Base-by-base conservation (phyloP, 345 rosid species). In the Eucalyptus erythrocorys region DNA sequence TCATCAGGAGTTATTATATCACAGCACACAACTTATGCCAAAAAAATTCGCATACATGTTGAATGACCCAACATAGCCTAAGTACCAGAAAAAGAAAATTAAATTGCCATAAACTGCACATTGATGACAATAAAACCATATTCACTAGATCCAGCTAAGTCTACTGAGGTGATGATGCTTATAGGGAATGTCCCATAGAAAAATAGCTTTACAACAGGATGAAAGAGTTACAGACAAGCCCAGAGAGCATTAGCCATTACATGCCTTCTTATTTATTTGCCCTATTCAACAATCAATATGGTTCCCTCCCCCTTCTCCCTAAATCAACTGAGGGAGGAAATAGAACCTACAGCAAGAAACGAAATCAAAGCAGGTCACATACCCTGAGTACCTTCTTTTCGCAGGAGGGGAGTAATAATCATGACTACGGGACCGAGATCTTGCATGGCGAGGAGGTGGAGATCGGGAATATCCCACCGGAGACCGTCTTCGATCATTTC, bases 391-490 rank as follows among this genome's bases (percentile, higher is more conserved):
- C 90, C 98, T 91, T 85, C 90, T 87, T 89, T 90, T 95, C 4
- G 95, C 93, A 12, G 97, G 92, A 90, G 97, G 95, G 53, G 98
- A 95, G 87, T 92, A 90, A 87, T 92, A 93, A n/a, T 93, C 96
- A 32, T 92, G 93, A 88, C 97, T 93, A 30, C 92, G 93, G 49
- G 98, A 94, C 48, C 95, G 93, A 40, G 97, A 95, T 92, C 97
- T 94, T 50, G 93, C 95, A 88, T 91, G 93, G 6, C 94, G 98
- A 61, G 96, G 91, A 57, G 95, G 99, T 48, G 99, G 98, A 42
- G 93, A 94, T 42, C 93, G 94, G 81, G 98, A 94, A 91, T 95
- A 93, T 21, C 94, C 93, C 57, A 90, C 93, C 26, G 99, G 97
- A 91, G 98, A 93, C 7, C 95, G 94, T 87, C 96, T 94, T 85